Evolutionary conservation across 225 moss, liverwort and hornwort genomes (phyloP).

Genomic region (Climacium dendroides): DNA sequence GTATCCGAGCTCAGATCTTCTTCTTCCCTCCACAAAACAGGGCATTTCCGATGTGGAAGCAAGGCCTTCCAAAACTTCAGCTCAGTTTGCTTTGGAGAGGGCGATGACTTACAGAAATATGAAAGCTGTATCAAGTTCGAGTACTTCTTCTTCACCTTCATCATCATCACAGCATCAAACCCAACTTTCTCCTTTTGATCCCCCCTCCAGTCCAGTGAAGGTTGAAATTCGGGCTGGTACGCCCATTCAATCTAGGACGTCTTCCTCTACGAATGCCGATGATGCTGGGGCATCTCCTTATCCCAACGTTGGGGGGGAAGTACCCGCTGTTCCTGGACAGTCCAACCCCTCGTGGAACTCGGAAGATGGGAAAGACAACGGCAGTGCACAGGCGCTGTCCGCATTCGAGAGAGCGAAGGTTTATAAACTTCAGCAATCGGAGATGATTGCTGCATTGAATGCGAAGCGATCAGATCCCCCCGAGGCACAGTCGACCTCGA

Average conservation of each 20-base stretch:
- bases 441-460: conserved; percentile 57
- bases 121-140: conserved; percentile 11
- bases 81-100: conserved; percentile 49
- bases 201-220: conserved; percentile 14
- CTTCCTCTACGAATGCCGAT: background rate
- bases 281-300: background rate
- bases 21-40: conserved; percentile 10
- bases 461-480: background rate
- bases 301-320: background rate
- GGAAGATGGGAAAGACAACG: background rate
- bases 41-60: background rate
- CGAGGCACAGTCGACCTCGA: background rate
- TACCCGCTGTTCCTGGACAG: background rate
- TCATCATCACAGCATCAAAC: background rate
- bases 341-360: background rate
- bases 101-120: conserved; percentile 60
- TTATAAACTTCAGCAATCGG: conserved; percentile 64
- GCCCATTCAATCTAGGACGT: conserved; percentile 11
- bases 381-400: background rate
- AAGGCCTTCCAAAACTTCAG: background rate
- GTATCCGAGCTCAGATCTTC: background rate
- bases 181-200: background rate
- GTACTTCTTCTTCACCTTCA: background rate
- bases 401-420: conserved; percentile 62
- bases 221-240: conserved; percentile 39